Evolutionary conservation across 306 rosid species (phyloP), one percentile per base, ranked within the genome.

Genomic region (Begonia peltatifolia): DNA sequence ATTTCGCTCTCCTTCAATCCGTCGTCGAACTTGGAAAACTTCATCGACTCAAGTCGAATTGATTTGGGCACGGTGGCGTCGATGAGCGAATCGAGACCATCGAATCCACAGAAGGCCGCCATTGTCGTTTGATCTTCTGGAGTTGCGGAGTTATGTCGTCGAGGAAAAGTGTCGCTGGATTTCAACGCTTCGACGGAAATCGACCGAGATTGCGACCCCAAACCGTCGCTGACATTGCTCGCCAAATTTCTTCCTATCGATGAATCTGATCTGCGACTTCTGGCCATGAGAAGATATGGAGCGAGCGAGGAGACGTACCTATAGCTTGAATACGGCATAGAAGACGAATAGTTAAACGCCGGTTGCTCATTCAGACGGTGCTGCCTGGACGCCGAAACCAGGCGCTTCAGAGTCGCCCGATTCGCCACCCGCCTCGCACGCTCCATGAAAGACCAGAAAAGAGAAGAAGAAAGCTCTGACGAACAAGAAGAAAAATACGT

Each of bases 81-180:
- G 0, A 92, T 74, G 9, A 92, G 94, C 6, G 88, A 68, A 48
- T 83, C 89, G 5, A 87, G 81, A 43, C 52, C 50, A 14, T 69
- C 68, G 23, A 83, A 92, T 0, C 99, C 99, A 12, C 79, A 70
- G 0, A 75, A 23, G 52, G 58, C 62, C 1, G 99, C 81, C 99
- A 87, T 87, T 60, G 77, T 83, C 55, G 65, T 55, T 54, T 87
- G 99, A 52, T 92, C 96, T 12, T 81, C 89, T 0, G 84, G 86
- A 35, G 96, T 81, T 9, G 89, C 96, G 4, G 99, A 92, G 93
- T 92, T 92, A 55, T 92, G 99, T 62, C 99, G 93, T 11, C 96
- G 76, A 0, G 99, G 70, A 50, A 92, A 92, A 10, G 99, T 83
- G 64, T 92, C 99, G 43, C 99, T 92, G 41, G 76, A 81, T 55